Conservation (phyloP, 345 rosid genomes). For the Corchorus capsularis region DNA sequence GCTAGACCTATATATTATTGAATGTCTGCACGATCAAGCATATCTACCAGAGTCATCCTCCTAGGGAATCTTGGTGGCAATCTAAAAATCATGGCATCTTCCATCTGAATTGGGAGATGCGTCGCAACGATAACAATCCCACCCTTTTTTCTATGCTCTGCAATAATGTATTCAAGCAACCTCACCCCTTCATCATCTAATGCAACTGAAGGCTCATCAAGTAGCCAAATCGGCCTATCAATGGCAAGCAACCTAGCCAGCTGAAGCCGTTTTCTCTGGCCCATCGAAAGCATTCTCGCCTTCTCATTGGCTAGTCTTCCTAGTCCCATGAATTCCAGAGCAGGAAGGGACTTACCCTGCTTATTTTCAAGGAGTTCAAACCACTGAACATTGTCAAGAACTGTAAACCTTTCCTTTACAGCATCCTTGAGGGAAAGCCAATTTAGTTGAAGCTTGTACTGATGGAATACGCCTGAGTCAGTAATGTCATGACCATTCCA, state of each 20-base stretch:
- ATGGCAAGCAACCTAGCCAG: conserved; percentile 80
- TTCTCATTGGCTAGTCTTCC: conserved; percentile 76
- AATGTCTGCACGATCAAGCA: conserved; percentile 75
- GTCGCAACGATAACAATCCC: conserved; percentile 88
- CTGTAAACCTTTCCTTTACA: conserved; percentile 62
- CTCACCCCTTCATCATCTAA: conserved; percentile 80
- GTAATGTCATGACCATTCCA: conserved; percentile 92
- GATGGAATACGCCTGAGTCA: conserved; percentile 75
- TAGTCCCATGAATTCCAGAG: conserved; percentile 85
- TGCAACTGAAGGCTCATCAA: conserved; percentile 89
- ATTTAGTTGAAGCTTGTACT: conserved; percentile 88
- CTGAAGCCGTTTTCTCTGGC: conserved; percentile 85
- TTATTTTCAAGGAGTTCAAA: conserved; percentile 81
- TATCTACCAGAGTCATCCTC: conserved; percentile 73
- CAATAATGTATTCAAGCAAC: conserved; percentile 68
- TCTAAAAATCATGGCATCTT: conserved; percentile 80
- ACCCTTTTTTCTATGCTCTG: conserved; percentile 74
- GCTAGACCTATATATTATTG: neutral
- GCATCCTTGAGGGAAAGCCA: conserved; percentile 92
- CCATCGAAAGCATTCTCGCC: conserved; percentile 87
- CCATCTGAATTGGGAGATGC: conserved; percentile 79
- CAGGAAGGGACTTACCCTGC: conserved; percentile 73
- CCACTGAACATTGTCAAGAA: conserved; percentile 82
- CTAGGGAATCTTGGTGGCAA: conserved; percentile 84
- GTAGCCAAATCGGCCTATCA: conserved; percentile 87